phyloP scores from a whole-genome alignment of 164 flowering plant species.

The Magnolia kwangsiensis region DNA sequence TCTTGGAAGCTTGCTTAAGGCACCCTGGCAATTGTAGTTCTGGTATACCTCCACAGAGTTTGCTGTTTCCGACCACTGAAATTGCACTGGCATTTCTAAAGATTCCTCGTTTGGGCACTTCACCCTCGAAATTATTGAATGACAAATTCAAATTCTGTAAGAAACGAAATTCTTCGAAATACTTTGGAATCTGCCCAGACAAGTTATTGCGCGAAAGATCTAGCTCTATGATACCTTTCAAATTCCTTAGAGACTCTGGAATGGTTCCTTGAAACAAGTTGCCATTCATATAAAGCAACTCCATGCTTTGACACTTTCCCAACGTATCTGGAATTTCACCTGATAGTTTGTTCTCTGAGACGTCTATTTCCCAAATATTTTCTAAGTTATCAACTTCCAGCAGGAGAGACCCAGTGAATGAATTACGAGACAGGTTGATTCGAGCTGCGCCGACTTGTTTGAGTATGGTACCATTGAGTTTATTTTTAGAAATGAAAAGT shows the following conservation, averaged over 20 bases:
- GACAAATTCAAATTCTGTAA: conserved; percentile 24
- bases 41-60: conserved; percentile 26
- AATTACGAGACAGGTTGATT: too few relatives aligned
- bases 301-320: too few relatives aligned
- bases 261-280: conserved; percentile 24
- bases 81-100: conserved; percentile 21
- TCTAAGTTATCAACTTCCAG: too few relatives aligned
- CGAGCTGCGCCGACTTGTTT: too few relatives aligned
- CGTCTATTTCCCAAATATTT: too few relatives aligned
- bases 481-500: too few relatives aligned
- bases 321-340: too few relatives aligned
- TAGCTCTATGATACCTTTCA: conserved; percentile 10
- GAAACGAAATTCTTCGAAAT: not conserved
- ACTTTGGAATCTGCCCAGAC: conserved; percentile 32
- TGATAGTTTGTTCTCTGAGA: too few relatives aligned
- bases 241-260: conserved; percentile 11
- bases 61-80: conserved; percentile 16
- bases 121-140: conserved; percentile 28
- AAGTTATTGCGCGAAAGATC: conserved; percentile 26
- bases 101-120: conserved; percentile 22
- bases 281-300: too few relatives aligned
- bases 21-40: conserved; percentile 19
- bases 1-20: not conserved
- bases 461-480: too few relatives aligned
- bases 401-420: too few relatives aligned